Conservation (phyloP, 805 yeast species). For the Komagataella mondaviorum region DNA sequence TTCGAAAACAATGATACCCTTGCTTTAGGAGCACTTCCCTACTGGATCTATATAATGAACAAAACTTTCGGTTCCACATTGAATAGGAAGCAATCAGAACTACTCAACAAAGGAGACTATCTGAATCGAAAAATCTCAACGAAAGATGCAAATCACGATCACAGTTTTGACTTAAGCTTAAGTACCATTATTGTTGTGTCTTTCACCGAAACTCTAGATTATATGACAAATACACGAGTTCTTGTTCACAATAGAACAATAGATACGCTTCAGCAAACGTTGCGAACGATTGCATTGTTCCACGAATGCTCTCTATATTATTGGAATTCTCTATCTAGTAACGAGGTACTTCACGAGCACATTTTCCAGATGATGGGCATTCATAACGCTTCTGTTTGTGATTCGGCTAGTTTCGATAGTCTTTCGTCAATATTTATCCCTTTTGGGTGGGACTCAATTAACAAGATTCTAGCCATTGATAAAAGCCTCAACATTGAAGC, state of each 20-base stretch:
- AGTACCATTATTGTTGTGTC: neutral
- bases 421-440: slow-evolving; percentile 21
- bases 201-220: neutral
- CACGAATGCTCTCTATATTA: slow-evolving; percentile 1
- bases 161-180: neutral
- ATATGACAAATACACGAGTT: neutral
- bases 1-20: neutral
- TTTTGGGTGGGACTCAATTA: slow-evolving; percentile 35
- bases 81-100: neutral
- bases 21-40: neutral
- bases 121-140: neutral
- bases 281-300: neutral
- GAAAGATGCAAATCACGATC: neutral
- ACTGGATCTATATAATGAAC: neutral
- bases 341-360: neutral
- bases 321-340: neutral
- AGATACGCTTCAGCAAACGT: slow-evolving; percentile 1
- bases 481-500: slow-evolving; percentile 18
- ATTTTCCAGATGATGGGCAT: neutral
- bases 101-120: neutral
- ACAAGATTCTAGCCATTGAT: slow-evolving; percentile 28
- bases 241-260: neutral
- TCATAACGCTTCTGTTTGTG: neutral
- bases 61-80: neutral
- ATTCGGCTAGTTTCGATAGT: neutral